A percentile compares a stretch with the other conserved stretches of the same genome.
Conservation (phyloP, 179 eudicot genomes). For the Drosera spatulata region DNA sequence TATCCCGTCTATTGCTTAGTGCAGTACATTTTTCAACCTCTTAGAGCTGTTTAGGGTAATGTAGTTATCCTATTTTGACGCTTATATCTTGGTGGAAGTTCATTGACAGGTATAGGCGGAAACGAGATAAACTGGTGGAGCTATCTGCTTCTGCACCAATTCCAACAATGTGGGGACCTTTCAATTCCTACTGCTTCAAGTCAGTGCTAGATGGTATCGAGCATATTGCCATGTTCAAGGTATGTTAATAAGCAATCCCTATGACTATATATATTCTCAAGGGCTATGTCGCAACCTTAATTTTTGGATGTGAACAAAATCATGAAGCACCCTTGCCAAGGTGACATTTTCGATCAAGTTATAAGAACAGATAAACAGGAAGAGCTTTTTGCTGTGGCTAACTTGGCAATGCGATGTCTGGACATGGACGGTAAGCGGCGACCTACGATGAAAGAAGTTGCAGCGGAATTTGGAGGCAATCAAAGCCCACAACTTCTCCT, state of each 20-base stretch:
- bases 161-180: constrained; percentile 68
- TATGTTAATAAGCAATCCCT: not conserved
- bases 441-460: constrained; percentile 31
- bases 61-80: not conserved
- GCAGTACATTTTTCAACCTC: no score
- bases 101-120: constrained; percentile 40
- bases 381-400: constrained; percentile 17
- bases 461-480: no score
- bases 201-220: constrained; percentile 55
- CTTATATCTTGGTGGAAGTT: not conserved
- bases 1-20: no score
- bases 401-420: constrained; percentile 27
- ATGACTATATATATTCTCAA: no score
- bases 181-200: constrained; percentile 39
- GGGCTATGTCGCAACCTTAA: constrained; percentile 3
- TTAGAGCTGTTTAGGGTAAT: not conserved
- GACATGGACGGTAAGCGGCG: constrained; percentile 25
- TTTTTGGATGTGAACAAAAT: not conserved
- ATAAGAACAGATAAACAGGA: constrained; percentile 16
- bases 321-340: constrained; percentile 10
- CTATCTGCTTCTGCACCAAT: constrained; percentile 44
- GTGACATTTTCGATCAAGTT: constrained; percentile 23
- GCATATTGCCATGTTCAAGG: constrained; percentile 77
- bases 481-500: no score
- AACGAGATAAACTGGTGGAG: constrained; percentile 34